Base-by-base conservation (phyloP, 2,329 filamentous ascomycete genomes). In the Stachybotrys elegans region DNA sequence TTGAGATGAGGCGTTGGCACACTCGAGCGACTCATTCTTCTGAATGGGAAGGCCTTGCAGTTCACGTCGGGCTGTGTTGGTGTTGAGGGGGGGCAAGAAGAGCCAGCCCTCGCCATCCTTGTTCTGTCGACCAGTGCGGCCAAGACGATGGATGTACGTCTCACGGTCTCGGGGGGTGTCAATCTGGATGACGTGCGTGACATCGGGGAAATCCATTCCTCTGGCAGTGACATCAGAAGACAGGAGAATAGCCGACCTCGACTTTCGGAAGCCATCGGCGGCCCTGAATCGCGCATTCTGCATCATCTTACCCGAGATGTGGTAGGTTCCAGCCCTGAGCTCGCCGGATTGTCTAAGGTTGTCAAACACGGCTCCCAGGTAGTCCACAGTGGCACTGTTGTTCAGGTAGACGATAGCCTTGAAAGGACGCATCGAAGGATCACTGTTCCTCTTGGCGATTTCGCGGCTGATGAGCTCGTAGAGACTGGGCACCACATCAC, bases 321-420 rank as follows among this genome's bases (percentile, higher is more conserved):
- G 47, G 14, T 44, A 58, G n/a, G n/a, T n/a, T n/a, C n/a, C n/a
- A n/a, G n/a, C n/a, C n/a, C n/a, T n/a, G n/a, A n/a, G n/a, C 25
- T 34, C 31, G 14, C 3, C 31, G 9, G n/a, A 16, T 34, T 34
- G 8, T 17, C 19, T 34, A 14, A 34, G n/a, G n/a, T 16, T 12
- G 8, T 16, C 8, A 17, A 34, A 34, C 3, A 34, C n/a, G n/a
- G 11, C n/a, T 17, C 75, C 69, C 19, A 81, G 80, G 39, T 90
- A 70, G 45, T 83, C 73, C 36, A 90, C 87, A 50, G 86, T 76
- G 20, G 79, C 78, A 1, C 86, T 94, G 19, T 86, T 88, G 56
- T 87, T 87, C 62, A 92, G 85, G 70, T 95, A 98, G 34, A 95
- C 72, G 48, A 98, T 94, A n/a, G 89, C 88, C 75, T 98, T 98